Evolutionary conservation across 306 rosid genomes (phyloP).

Genomic region (Cyclanthera cordifolia): DNA sequence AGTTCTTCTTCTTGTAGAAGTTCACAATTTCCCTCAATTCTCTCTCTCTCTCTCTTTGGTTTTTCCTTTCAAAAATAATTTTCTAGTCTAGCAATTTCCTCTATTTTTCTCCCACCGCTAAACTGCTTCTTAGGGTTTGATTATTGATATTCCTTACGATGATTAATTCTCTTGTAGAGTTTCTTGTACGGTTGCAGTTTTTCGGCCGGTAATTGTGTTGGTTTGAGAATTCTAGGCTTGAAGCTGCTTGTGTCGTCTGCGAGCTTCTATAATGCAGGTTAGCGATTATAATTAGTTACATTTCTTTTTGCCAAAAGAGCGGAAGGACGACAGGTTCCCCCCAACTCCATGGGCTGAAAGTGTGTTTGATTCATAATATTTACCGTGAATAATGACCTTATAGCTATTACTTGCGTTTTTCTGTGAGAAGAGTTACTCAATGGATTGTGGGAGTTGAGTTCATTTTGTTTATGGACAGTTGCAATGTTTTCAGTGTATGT

Average conservation of each 20-base stretch:
- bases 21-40: neutral
- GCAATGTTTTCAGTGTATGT: neutral
- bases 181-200: neutral
- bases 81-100: too few relatives aligned
- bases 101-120: neutral
- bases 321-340: too few relatives aligned
- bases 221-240: conserved; percentile 5
- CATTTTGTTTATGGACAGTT: neutral
- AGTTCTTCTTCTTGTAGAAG: neutral
- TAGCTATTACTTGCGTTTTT: neutral
- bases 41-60: neutral
- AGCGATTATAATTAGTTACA: neutral
- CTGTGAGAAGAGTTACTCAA: neutral
- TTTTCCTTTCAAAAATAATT: neutral
- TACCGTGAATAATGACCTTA: neutral
- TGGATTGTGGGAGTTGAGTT: neutral
- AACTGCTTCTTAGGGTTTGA: neutral
- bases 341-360: too few relatives aligned
- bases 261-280: conserved; percentile 13
- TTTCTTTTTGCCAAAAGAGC: too few relatives aligned
- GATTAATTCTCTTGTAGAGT: neutral
- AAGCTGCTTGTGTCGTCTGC: neutral
- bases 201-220: conserved; percentile 1
- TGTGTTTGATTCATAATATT: neutral
- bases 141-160: neutral